Evolutionary conservation across 208 protist genomes (phyloP).

Genomic region (Leishmania lainsoni): DNA sequence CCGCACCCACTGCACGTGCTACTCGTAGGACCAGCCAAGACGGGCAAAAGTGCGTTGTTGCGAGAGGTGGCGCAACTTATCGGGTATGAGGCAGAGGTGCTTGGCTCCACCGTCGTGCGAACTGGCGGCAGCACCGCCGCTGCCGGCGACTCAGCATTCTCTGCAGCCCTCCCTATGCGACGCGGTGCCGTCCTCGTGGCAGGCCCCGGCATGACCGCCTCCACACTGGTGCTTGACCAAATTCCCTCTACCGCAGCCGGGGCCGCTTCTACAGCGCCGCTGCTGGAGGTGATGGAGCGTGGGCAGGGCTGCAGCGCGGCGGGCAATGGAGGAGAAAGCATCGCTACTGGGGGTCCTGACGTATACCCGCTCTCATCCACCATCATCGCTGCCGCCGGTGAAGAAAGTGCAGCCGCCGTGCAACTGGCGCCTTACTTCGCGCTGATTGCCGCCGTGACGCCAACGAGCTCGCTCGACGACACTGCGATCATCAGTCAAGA

Average conservation of each 20-base stretch:
- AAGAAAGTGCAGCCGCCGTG: conserved; percentile 35
- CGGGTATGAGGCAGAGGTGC: conserved; percentile 39
- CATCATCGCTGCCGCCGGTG: conserved; percentile 52
- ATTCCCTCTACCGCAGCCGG: conserved; percentile 20
- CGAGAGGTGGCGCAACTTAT: conserved; percentile 36
- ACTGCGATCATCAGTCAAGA: conserved; percentile 62
- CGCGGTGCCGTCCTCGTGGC: conserved; percentile 45
- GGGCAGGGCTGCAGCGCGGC: conserved; percentile 14
- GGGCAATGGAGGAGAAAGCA: not conserved
- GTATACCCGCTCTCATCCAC: conserved; percentile 25
- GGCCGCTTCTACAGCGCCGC: conserved; percentile 1
- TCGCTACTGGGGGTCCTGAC: not conserved
- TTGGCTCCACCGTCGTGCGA: conserved; percentile 50
- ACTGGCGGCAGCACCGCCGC: conserved; percentile 19
- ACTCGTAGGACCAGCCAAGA: conserved; percentile 54
- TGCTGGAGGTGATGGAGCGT: conserved; percentile 25
- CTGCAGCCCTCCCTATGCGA: conserved; percentile 32
- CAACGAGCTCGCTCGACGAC: conserved; percentile 38
- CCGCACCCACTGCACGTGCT: conserved; percentile 57
- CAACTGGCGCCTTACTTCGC: conserved; percentile 49
- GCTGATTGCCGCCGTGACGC: conserved; percentile 49
- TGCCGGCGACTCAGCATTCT: conserved; percentile 28
- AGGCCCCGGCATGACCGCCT: conserved; percentile 37
- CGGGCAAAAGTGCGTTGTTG: conserved; percentile 66
- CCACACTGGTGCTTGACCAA: conserved; percentile 64